These are phyloP conservation scores for Mediolabrus comicus DNA, from an alignment of 108 stramenopile species.

Conservation along the genomic window DNA sequence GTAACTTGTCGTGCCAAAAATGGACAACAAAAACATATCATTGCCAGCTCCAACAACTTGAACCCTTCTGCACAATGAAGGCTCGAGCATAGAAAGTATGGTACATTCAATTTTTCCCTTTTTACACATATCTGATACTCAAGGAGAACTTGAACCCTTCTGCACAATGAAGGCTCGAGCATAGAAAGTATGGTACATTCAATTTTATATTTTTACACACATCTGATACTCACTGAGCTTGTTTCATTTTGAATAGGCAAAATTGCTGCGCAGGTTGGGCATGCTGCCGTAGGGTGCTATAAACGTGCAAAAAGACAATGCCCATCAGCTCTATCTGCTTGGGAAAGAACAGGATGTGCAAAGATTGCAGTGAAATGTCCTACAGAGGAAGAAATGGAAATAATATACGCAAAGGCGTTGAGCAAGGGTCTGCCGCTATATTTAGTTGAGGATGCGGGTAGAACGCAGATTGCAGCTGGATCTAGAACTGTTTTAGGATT, in stretches of 20 bases:
- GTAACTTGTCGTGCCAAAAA: constrained; percentile 17
- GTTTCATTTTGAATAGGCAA: constrained; percentile 47
- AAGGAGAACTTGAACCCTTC: no score
- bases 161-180: constrained; percentile 21
- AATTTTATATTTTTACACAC: no score
- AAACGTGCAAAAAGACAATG: constrained; percentile 69
- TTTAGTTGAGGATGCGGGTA: constrained; percentile 90
- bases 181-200: constrained; percentile 34
- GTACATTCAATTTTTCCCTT: constrained; percentile 7
- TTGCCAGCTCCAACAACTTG: constrained; percentile 35
- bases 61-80: constrained; percentile 2
- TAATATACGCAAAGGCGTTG: constrained; percentile 64
- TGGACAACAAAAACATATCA: constrained; percentile 15
- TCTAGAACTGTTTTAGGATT: constrained; percentile 88
- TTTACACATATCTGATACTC: background rate
- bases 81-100: constrained; percentile 34
- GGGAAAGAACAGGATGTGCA: constrained; percentile 88
- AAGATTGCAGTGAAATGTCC: constrained; percentile 92
- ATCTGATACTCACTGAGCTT: background rate
- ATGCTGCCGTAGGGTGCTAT: constrained; percentile 89
- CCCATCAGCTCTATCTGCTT: constrained; percentile 68
- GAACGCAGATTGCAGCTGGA: constrained; percentile 94
- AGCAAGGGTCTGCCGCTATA: constrained; percentile 74
- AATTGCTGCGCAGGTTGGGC: constrained; percentile 90
- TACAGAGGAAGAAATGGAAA: constrained; percentile 72